phyloP scores from a whole-genome alignment of 2,329 filamentous ascomycete genomes.

The Fusarium sacchari region DNA sequence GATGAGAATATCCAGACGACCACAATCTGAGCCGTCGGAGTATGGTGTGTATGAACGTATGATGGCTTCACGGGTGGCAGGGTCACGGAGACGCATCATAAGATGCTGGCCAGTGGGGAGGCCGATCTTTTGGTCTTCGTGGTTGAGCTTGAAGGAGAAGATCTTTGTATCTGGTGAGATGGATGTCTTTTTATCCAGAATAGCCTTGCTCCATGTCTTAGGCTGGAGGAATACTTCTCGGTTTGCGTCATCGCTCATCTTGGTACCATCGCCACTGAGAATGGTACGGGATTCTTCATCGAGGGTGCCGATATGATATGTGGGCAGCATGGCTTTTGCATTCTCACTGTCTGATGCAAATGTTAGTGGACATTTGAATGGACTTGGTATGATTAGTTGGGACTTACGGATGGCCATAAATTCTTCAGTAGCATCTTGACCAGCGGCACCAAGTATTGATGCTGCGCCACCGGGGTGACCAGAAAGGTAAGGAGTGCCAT shows the following conservation, averaged over 20 bases:
- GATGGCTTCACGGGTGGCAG: constrained; percentile 74
- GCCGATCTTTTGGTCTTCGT: constrained; percentile 75
- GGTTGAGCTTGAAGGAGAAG: constrained; percentile 83
- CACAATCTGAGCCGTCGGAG: constrained; percentile 68
- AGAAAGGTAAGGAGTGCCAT: constrained; percentile 82
- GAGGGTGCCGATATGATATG: constrained; percentile 85
- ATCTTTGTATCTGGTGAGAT: constrained; percentile 83
- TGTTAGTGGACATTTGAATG: constrained; percentile 36
- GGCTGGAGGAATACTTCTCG: constrained; percentile 75
- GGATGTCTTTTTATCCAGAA: constrained; percentile 72
- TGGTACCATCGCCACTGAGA: constrained; percentile 57
- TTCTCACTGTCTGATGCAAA: constrained; percentile 79
- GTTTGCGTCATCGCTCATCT: constrained; percentile 53
- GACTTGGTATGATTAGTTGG: neutral
- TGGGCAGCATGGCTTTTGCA: constrained; percentile 87
- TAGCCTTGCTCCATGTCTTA: constrained; percentile 77
- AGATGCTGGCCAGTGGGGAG: constrained; percentile 88
- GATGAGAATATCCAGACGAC: constrained; percentile 78
- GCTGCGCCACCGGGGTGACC: constrained; percentile 87
- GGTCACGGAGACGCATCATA: constrained; percentile 82
- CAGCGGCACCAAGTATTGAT: constrained; percentile 86
- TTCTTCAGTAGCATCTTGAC: constrained; percentile 84
- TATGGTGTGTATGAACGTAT: constrained; percentile 90
- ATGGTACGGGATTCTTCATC: constrained; percentile 65
- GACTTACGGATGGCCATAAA: constrained; percentile 89